Evolutionary conservation across 1,284 basidiomycete species (phyloP), one percentile per base, ranked within the genome.

Genomic region (Tetrapyrgos nigripes): DNA sequence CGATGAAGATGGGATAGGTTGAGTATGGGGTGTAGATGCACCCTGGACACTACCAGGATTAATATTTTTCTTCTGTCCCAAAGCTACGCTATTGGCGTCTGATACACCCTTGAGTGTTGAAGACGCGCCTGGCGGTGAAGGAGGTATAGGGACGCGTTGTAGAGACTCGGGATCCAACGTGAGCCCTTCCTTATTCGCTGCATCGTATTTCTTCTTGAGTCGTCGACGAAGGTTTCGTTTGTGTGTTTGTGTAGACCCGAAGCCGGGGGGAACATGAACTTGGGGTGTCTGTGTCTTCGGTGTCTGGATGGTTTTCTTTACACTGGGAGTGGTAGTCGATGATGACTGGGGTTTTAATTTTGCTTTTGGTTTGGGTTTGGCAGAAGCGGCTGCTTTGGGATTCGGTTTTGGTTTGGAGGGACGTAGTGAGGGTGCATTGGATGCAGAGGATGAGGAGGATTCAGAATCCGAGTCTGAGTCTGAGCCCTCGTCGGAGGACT

Each of bases 201-300:
- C 46, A n/a, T 59, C 57, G 40, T 55, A 69, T 61, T 73, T 60
- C 11, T 76, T 77, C 62, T 83, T 85, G 14, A 80, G 67, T 49
- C 85, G 81, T n/a, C 88, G 78, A 33, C 91, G 85, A 27, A 80
- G 68, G 68, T 93, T 92, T 3, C 91, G 83, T 33, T 76, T 79
- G 10, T 82, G 86, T 0, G 91, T 92, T n/a, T 83, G 72, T 0
- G 81, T 70, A 70, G 88, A 92, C 5, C 90, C 91, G 35, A 79
- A 70, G 1, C 88, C 87, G 0, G 88, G 88, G 0, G 88, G 86
- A 17, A 88, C 80, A 50, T 58, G 44, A 19, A 9, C 11, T 10
- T 50, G 28, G 13, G 53, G 4, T 29, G 14, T 13, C 2, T 50
- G 29, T 1, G 24, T 9, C 50, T 57, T 33, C 10, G 10, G 46